Conservation (phyloP, 805 yeast genomes). For the Millerozyma acaciae region DNA sequence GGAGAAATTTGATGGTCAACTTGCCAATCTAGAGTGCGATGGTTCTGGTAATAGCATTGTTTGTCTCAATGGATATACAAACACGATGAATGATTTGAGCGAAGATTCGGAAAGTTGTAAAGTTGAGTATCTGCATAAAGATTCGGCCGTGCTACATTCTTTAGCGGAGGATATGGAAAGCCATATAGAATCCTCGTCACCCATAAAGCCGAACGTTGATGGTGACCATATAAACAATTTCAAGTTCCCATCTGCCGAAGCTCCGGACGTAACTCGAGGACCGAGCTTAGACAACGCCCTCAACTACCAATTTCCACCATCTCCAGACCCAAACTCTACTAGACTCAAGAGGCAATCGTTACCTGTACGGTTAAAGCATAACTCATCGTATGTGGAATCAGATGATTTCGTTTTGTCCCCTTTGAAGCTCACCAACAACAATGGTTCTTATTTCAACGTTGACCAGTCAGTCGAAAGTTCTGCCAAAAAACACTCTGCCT, state of each 20-base stretch:
- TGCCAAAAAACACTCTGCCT: slow-evolving; percentile 20
- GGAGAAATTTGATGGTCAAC: slow-evolving; percentile 8
- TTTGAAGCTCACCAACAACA: slow-evolving; percentile 30
- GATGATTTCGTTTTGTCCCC: slow-evolving; percentile 40
- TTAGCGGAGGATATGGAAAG: slow-evolving; percentile 18
- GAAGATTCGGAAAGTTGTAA: not conserved
- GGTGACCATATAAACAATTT: slow-evolving; percentile 19
- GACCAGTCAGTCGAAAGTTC: slow-evolving; percentile 12
- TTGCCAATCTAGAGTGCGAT: slow-evolving; percentile 8
- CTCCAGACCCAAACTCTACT: slow-evolving; percentile 29
- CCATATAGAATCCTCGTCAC: slow-evolving; percentile 23
- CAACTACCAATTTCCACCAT: slow-evolving; percentile 23
- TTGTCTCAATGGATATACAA: slow-evolving; percentile 6
- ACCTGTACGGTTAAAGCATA: slow-evolving; percentile 26
- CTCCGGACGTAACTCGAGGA: not conserved
- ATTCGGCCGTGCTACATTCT: slow-evolving; percentile 17
- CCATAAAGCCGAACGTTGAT: slow-evolving; percentile 18
- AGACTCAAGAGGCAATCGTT: slow-evolving; percentile 30
- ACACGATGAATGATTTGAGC: slow-evolving; percentile 21
- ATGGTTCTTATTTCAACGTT: slow-evolving; percentile 15
- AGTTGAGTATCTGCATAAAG: slow-evolving; percentile 12
- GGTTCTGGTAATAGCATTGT: slow-evolving; percentile 12
- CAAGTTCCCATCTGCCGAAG: slow-evolving; percentile 22
- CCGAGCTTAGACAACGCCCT: not conserved
- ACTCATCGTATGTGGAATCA: slow-evolving; percentile 15